These are phyloP conservation scores for Phlegmacium glaucopus DNA, from an alignment of 768 basidiomycete genomes.

Conservation along the genomic window DNA sequence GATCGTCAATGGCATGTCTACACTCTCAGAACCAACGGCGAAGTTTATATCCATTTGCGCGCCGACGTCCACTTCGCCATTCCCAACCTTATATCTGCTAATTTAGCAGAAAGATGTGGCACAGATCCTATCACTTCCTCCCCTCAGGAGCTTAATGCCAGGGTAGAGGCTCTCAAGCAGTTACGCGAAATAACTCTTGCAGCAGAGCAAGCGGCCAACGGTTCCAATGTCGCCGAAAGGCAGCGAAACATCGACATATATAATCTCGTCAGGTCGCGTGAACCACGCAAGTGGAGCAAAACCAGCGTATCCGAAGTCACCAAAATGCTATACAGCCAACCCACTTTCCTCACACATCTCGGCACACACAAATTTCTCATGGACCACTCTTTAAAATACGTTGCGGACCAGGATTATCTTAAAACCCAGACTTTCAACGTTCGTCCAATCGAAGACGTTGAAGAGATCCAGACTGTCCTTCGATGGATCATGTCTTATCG, in stretches of 20 bases:
- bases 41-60: slow-evolving; percentile 44
- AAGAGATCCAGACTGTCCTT: slow-evolving; percentile 44
- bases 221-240: slow-evolving; percentile 19
- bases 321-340: slow-evolving; percentile 33
- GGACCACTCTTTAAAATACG: slow-evolving; percentile 46
- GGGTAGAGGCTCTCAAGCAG: slow-evolving; percentile 60
- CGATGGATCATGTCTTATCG: slow-evolving; percentile 40
- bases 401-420: slow-evolving; percentile 47
- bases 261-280: slow-evolving; percentile 36
- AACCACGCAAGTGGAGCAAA: slow-evolving; percentile 50
- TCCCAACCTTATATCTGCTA: slow-evolving; percentile 48
- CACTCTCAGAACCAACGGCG: slow-evolving; percentile 45
- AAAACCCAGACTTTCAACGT: slow-evolving; percentile 53
- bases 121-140: slow-evolving; percentile 20
- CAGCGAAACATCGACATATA: slow-evolving; percentile 39
- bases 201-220: slow-evolving; percentile 38
- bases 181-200: slow-evolving; percentile 50
- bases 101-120: slow-evolving; percentile 51
- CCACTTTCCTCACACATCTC: slow-evolving; percentile 33
- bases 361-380: slow-evolving; percentile 69
- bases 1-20: slow-evolving; percentile 17
- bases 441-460: slow-evolving; percentile 56
- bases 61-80: slow-evolving; percentile 59
- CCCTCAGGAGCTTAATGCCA: slow-evolving; percentile 45
- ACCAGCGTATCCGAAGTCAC: slow-evolving; percentile 56